phyloP scores from a whole-genome alignment of 768 basidiomycete genomes.

The Boletus edulis region DNA sequence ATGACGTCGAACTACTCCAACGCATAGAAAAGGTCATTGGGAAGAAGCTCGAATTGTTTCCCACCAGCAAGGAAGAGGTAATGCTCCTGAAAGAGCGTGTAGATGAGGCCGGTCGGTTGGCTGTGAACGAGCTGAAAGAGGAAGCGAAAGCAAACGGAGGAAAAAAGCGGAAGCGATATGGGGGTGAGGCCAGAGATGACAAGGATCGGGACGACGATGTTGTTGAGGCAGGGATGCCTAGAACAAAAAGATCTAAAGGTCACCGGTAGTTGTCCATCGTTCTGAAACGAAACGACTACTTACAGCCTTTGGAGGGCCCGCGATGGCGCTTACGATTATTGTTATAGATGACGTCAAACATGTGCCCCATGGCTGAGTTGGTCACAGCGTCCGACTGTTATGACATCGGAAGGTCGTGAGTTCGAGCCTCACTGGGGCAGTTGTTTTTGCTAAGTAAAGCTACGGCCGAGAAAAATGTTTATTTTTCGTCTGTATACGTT shows the following conservation, averaged over 20 bases:
- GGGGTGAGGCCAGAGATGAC: constrained; percentile 61
- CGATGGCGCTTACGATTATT: too few species aligned
- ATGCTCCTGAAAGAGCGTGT: constrained; percentile 86
- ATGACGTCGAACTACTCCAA: constrained; percentile 95
- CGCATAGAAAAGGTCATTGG: constrained; percentile 91
- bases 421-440: constrained; percentile 67
- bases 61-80: constrained; percentile 85
- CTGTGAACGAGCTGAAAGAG: constrained; percentile 81
- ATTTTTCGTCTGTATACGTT: not conserved
- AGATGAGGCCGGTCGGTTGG: constrained; percentile 77
- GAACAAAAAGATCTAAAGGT: constrained; percentile 52
- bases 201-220: constrained; percentile 91
- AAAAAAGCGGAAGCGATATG: constrained; percentile 48
- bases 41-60: constrained; percentile 90
- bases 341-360: not conserved
- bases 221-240: constrained; percentile 87
- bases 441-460: not conserved
- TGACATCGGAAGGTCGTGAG: constrained; percentile 63
- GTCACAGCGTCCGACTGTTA: constrained; percentile 80
- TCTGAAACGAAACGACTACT: not conserved
- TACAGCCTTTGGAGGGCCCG: too few species aligned
- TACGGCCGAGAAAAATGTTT: not conserved
- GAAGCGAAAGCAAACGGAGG: constrained; percentile 51
- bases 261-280: constrained; percentile 30
- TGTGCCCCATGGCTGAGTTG: constrained; percentile 74